phyloP scores from a whole-genome alignment of 2,329 filamentous ascomycete genomes.

The Trichoderma gracile region DNA sequence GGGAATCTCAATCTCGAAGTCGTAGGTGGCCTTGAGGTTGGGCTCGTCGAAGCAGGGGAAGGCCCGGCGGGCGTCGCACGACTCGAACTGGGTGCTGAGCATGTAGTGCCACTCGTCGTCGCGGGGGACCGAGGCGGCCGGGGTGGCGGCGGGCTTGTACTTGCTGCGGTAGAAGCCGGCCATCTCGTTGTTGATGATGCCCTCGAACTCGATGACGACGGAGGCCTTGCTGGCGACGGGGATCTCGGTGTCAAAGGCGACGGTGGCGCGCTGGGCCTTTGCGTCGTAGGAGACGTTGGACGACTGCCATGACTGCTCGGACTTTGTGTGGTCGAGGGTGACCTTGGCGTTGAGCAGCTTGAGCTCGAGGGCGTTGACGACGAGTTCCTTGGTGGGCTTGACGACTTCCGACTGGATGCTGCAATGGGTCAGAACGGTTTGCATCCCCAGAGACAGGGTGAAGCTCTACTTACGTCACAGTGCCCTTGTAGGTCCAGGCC shows the following conservation, averaged over 20 bases:
- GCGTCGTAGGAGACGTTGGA: constrained; percentile 76
- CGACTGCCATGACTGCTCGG: constrained; percentile 58
- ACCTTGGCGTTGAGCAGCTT: constrained; percentile 69
- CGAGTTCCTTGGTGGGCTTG: constrained; percentile 71
- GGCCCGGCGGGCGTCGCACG: constrained; percentile 88
- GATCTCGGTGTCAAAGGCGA: constrained; percentile 73
- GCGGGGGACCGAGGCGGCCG: constrained; percentile 74
- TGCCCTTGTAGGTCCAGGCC: constrained; percentile 76
- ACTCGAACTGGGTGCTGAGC: constrained; percentile 97
- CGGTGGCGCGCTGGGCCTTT: constrained; percentile 77
- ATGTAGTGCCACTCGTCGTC: constrained; percentile 69
- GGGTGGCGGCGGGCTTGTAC: constrained; percentile 77
- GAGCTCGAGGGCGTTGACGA: constrained; percentile 83
- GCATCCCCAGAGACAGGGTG: too few species aligned
- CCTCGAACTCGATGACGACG: constrained; percentile 73
- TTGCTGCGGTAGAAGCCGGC: constrained; percentile 91
- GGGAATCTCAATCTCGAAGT: constrained; percentile 89
- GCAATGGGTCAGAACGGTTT: constrained; percentile 58
- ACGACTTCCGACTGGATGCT: constrained; percentile 75
- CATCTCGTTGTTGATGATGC: constrained; percentile 86
- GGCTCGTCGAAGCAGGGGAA: constrained; percentile 99
- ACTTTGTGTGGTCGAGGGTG: constrained; percentile 57
- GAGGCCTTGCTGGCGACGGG: constrained; percentile 65
- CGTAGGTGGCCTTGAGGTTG: constrained; percentile 93
- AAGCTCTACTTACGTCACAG: constrained; percentile 55